A percentile compares a stretch with the other conserved stretches of the same genome.
phyloP scores from a whole-genome alignment of 1,284 basidiomycete species.

The Boletus hoseneyae region DNA sequence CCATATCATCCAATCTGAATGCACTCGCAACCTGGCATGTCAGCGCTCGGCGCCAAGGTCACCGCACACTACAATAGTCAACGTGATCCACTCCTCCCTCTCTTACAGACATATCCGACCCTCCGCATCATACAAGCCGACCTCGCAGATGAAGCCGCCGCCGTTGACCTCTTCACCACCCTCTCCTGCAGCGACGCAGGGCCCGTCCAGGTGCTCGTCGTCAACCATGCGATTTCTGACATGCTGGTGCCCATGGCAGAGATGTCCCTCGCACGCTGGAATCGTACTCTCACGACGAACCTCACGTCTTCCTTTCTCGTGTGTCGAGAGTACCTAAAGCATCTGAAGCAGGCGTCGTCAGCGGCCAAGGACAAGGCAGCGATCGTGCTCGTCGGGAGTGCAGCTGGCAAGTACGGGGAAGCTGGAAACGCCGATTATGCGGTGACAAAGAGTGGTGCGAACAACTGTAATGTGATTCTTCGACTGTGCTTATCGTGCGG shows the following conservation, averaged over 20 bases:
- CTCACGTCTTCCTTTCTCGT: constrained; percentile 67
- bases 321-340: constrained; percentile 54
- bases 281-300: constrained; percentile 56
- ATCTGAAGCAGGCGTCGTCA: constrained; percentile 41
- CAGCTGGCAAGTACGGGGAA: constrained; percentile 71
- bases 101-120: constrained; percentile 37
- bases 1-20: background rate
- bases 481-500: constrained; percentile 5
- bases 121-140: constrained; percentile 51
- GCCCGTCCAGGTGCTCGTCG: constrained; percentile 51
- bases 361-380: constrained; percentile 48
- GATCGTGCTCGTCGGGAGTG: constrained; percentile 66
- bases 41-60: constrained; percentile 65
- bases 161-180: constrained; percentile 40
- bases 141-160: constrained; percentile 52
- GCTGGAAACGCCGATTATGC: constrained; percentile 63
- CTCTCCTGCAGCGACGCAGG: constrained; percentile 30
- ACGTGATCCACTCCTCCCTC: constrained; percentile 40
- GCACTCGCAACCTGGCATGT: background rate
- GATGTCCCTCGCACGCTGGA: constrained; percentile 68
- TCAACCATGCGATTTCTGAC: constrained; percentile 64
- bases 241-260: constrained; percentile 45
- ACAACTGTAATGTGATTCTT: constrained; percentile 9
- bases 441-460: constrained; percentile 52
- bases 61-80: constrained; percentile 69